Percentiles rank a stretch among this genome's conserved stretches.
These are phyloP conservation scores for Metschnikowia sp. DNA, from an alignment of 805 yeast genomes.

Conservation along the genomic window DNA sequence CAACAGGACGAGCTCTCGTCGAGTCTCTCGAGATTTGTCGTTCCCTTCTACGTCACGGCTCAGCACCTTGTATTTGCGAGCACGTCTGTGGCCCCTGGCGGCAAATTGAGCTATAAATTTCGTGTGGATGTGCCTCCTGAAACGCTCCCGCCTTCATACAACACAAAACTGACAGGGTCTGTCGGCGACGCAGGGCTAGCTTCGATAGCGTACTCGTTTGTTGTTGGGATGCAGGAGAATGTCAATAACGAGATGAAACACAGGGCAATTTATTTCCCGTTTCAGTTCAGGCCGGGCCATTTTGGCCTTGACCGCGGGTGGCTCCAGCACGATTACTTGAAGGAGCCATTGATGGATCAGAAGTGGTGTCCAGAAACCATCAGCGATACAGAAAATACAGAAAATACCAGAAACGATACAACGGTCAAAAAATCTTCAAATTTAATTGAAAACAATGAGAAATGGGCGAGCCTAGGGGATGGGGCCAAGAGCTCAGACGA, in stretches of 20 bases:
- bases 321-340: conserved; percentile 28
- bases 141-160: conserved; percentile 39
- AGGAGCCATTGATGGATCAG: conserved; percentile 24
- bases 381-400: too few species aligned
- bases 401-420: too few species aligned
- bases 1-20: conserved; percentile 13
- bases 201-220: conserved; percentile 35
- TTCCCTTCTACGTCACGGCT: conserved; percentile 40
- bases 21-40: conserved; percentile 29
- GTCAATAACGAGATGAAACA: conserved; percentile 12
- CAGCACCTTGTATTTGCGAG: conserved; percentile 39
- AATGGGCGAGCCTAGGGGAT: too few species aligned
- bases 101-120: conserved; percentile 20
- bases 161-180: conserved; percentile 38
- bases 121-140: conserved; percentile 22
- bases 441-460: too few species aligned
- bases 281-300: conserved; percentile 24
- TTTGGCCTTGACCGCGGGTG: conserved; percentile 26
- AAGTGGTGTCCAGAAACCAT: conserved; percentile 24
- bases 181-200: conserved; percentile 38
- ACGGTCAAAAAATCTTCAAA: too few species aligned
- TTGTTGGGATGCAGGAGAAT: conserved; percentile 31
- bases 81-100: conserved; percentile 19
- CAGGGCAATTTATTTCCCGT: conserved; percentile 35
- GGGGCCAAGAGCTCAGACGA: too few species aligned